Evolutionary conservation across 495 filamentous ascomycete genomes (phyloP).

Genomic region (Lichina pygmaea): DNA sequence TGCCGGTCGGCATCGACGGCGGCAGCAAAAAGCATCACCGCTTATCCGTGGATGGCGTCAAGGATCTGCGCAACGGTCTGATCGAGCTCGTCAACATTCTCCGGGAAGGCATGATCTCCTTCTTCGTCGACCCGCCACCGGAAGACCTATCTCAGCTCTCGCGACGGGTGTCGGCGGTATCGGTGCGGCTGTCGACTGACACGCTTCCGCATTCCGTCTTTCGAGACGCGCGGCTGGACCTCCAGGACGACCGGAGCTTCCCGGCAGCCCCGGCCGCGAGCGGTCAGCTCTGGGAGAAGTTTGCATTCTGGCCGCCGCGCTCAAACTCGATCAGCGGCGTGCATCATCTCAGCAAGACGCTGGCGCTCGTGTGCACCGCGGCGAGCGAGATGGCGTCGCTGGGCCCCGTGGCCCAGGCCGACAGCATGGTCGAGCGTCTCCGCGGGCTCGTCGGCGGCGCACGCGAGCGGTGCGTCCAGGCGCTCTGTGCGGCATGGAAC

Average conservation of each 20-base stretch:
- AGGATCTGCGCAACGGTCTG: conserved; percentile 48
- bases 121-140: conserved; percentile 73
- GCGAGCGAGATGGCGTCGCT: conserved; percentile 68
- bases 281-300: conserved; percentile 76
- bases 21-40: conserved; percentile 61
- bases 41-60: conserved; percentile 41
- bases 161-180: conserved; percentile 11
- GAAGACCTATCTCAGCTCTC: conserved; percentile 73
- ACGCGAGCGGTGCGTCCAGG: conserved; percentile 56
- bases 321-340: conserved; percentile 74
- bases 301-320: conserved; percentile 86
- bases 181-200: conserved; percentile 15
- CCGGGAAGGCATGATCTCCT: conserved; percentile 43
- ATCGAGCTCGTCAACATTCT: conserved; percentile 60
- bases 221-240: conserved; percentile 44
- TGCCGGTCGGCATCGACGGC: conserved; percentile 66
- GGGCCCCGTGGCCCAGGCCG: conserved; percentile 28
- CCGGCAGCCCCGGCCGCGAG: conserved; percentile 43
- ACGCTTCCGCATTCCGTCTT: conserved; percentile 10
- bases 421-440: conserved; percentile 32
- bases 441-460: conserved; percentile 45
- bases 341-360: conserved; percentile 58
- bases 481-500: conserved; percentile 64
- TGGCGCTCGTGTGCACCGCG: conserved; percentile 54
- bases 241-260: conserved; percentile 39